A percentile compares a stretch with the other conserved stretches of the same genome.
Evolutionary conservation across 345 rosid species (phyloP).

Genomic region (Populus davidiana): DNA sequence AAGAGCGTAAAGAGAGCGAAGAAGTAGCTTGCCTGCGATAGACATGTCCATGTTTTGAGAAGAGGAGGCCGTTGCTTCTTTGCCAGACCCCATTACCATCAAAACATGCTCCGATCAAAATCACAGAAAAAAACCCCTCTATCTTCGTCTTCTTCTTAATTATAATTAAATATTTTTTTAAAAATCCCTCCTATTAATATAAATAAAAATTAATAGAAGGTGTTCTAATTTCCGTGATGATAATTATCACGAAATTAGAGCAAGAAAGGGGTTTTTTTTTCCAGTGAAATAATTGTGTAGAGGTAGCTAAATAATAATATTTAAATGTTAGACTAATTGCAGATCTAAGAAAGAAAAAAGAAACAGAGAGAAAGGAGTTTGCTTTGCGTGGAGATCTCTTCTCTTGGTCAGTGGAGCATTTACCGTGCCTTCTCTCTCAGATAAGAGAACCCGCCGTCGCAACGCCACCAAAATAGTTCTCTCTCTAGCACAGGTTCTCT

Average conservation of each 20-base stretch:
- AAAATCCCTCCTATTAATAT: neutral
- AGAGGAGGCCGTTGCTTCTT: constrained; percentile 18
- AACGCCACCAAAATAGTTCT: neutral
- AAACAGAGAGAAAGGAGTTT: neutral
- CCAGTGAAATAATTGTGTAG: too few relatives aligned
- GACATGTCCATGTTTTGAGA: constrained; percentile 9
- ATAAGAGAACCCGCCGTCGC: constrained; percentile 1
- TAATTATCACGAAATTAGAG: neutral
- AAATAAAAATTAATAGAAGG: neutral
- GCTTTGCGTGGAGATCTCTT: constrained; percentile 14
- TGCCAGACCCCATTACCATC: constrained; percentile 22
- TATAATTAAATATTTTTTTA: neutral
- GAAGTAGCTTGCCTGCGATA: constrained; percentile 13
- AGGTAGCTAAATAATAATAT: neutral
- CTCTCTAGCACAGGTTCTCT: neutral
- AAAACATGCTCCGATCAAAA: neutral
- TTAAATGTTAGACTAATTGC: neutral
- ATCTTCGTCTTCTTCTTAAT: neutral
- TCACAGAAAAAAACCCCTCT: neutral
- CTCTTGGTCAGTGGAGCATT: constrained; percentile 4
- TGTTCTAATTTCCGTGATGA: neutral
- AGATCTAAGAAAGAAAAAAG: neutral
- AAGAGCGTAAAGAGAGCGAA: neutral
- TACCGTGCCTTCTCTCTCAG: constrained; percentile 2
- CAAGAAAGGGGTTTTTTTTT: neutral